phyloP scores from a whole-genome alignment of 2,329 filamentous ascomycete species.

The Sphaerulina populicola region DNA sequence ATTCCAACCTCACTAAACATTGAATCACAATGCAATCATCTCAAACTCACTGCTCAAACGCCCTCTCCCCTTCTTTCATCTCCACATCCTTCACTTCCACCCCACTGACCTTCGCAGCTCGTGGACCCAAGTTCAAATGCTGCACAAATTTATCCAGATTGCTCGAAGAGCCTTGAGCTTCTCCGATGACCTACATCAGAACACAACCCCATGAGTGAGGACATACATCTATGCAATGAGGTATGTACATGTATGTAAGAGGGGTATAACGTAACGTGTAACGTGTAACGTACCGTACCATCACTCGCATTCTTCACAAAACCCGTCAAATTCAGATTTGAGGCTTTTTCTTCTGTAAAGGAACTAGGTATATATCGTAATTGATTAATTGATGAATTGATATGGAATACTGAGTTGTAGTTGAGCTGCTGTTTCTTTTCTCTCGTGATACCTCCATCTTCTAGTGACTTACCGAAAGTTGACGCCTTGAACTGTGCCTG shows the following conservation, averaged over 20 bases:
- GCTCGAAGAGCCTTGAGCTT: constrained; percentile 68
- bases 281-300: constrained; percentile 37
- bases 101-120: constrained; percentile 62
- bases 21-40: too few relatives aligned
- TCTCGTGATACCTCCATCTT: too few relatives aligned
- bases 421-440: too few relatives aligned
- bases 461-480: too few relatives aligned
- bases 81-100: constrained; percentile 62
- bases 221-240: too few relatives aligned
- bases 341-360: constrained; percentile 40
- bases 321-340: constrained; percentile 39
- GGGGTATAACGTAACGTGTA: too few relatives aligned
- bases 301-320: constrained; percentile 42
- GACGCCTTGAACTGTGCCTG: too few relatives aligned
- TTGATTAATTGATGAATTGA: too few relatives aligned
- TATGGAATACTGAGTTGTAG: too few relatives aligned
- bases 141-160: constrained; percentile 62
- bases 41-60: constrained; percentile 43
- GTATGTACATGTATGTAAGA: too few relatives aligned
- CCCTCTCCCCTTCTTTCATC: constrained; percentile 56
- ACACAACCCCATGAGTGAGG: too few relatives aligned
- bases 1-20: not conserved
- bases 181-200: constrained; percentile 91
- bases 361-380: too few relatives aligned
- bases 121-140: constrained; percentile 66